phyloP scores from a whole-genome alignment of 306 rosid species.

The Abrus precatorius region DNA sequence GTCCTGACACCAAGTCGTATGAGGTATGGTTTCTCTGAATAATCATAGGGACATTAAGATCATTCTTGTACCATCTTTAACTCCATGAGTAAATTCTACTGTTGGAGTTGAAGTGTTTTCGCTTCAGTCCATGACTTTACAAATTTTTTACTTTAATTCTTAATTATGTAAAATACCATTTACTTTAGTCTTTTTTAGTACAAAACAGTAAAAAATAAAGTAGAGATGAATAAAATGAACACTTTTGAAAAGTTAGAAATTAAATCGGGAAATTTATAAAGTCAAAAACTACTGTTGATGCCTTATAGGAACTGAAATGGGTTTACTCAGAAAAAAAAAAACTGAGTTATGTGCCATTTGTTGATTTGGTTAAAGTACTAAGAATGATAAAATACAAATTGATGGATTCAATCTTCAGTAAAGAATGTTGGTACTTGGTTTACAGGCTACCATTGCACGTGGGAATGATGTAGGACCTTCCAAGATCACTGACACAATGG shows the following conservation, averaged over 20 bases:
- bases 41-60: slow-evolving; percentile 8
- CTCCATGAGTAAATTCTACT: background rate
- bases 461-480: slow-evolving; percentile 78
- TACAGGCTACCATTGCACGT: slow-evolving; percentile 74
- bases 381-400: background rate
- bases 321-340: background rate
- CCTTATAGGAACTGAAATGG: background rate
- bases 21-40: slow-evolving; percentile 66
- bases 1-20: slow-evolving; percentile 92
- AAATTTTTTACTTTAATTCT: background rate
- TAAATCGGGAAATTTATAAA: background rate
- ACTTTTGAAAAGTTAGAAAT: background rate
- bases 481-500: slow-evolving; percentile 78
- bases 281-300: background rate
- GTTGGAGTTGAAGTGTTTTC: background rate
- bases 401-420: slow-evolving; percentile 18
- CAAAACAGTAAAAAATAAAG: background rate
- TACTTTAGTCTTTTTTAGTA: background rate
- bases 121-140: background rate
- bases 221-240: background rate
- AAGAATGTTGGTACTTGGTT: slow-evolving; percentile 5
- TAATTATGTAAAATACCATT: background rate
- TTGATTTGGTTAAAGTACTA: background rate
- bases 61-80: background rate
- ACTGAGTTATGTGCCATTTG: background rate